Conservation (phyloP, 257 asterid species). For the Lantana camara region DNA sequence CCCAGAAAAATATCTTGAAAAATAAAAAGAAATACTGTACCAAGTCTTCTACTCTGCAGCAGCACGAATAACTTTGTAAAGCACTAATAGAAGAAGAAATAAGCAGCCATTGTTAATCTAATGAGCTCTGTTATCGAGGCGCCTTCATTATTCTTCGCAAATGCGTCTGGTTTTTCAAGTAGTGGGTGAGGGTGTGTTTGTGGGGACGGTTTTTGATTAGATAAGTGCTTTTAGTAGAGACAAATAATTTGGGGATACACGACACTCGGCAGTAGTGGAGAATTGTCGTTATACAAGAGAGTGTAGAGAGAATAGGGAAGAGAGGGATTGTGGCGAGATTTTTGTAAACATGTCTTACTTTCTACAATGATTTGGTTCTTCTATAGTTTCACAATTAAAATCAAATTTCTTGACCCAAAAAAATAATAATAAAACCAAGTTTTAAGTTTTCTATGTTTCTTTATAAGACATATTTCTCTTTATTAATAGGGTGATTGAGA, state of each 20-base stretch:
- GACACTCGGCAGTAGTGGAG: constrained; percentile 12
- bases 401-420: too few species aligned
- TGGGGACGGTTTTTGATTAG: background rate
- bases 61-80: constrained; percentile 16
- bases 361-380: constrained; percentile 1
- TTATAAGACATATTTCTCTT: too few species aligned
- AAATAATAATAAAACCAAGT: too few species aligned
- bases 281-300: constrained; percentile 32
- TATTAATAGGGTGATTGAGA: too few species aligned
- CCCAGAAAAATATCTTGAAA: constrained; percentile 34
- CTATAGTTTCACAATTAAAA: background rate
- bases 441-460: too few species aligned
- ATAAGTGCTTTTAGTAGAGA: constrained; percentile 16
- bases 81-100: constrained; percentile 16
- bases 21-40: constrained; percentile 1
- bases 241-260: constrained; percentile 26
- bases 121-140: constrained; percentile 29
- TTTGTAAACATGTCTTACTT: background rate
- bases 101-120: constrained; percentile 24
- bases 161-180: constrained; percentile 17
- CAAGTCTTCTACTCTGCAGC: background rate
- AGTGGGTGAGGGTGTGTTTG: constrained; percentile 26
- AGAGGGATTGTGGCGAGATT: background rate
- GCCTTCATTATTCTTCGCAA: background rate
- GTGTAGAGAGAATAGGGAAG: constrained; percentile 31